Percentiles rank a stretch among this genome's conserved stretches.
Conservation (phyloP, 768 basidiomycete species). For the Glaciozyma antarctica region DNA sequence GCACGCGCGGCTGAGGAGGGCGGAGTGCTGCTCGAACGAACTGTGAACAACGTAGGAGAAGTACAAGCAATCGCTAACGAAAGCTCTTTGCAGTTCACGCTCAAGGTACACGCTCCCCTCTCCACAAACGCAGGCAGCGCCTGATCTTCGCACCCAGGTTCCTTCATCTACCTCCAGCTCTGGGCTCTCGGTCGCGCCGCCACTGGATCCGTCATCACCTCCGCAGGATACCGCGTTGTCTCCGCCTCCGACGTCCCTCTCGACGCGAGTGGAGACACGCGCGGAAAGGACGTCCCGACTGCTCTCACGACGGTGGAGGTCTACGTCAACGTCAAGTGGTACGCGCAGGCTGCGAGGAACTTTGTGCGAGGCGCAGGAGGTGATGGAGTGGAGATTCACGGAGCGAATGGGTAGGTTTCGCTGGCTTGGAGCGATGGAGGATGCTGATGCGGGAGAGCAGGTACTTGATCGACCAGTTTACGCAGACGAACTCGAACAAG, state of each 20-base stretch:
- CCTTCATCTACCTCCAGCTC: slow-evolving; percentile 50
- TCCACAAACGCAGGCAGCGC: too few species aligned
- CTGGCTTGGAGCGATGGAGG: background rate
- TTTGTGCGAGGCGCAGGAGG: slow-evolving; percentile 55
- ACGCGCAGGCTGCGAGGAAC: slow-evolving; percentile 50
- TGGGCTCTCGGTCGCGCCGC: slow-evolving; percentile 50
- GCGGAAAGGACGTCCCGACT: slow-evolving; percentile 9
- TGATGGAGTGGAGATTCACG: slow-evolving; percentile 52
- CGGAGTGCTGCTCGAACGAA: too few species aligned
- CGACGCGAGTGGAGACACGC: slow-evolving; percentile 12
- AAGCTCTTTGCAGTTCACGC: slow-evolving; percentile 44
- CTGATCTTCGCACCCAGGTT: slow-evolving; percentile 30
- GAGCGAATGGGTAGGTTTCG: slow-evolving; percentile 44
- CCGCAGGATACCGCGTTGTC: slow-evolving; percentile 17
- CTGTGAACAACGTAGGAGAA: too few species aligned
- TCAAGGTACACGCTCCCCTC: slow-evolving; percentile 33
- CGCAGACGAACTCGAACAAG: slow-evolving; percentile 36
- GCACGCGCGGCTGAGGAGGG: too few species aligned
- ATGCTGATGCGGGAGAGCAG: background rate
- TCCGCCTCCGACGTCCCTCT: slow-evolving; percentile 20
- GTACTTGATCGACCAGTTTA: slow-evolving; percentile 28
- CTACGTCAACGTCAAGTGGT: slow-evolving; percentile 42
- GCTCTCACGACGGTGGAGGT: slow-evolving; percentile 42
- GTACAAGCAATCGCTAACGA: too few species aligned
- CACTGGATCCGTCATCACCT: slow-evolving; percentile 12